Evolutionary conservation across 805 yeast species (phyloP).

Genomic region (Debaryomyces prosopidis): DNA sequence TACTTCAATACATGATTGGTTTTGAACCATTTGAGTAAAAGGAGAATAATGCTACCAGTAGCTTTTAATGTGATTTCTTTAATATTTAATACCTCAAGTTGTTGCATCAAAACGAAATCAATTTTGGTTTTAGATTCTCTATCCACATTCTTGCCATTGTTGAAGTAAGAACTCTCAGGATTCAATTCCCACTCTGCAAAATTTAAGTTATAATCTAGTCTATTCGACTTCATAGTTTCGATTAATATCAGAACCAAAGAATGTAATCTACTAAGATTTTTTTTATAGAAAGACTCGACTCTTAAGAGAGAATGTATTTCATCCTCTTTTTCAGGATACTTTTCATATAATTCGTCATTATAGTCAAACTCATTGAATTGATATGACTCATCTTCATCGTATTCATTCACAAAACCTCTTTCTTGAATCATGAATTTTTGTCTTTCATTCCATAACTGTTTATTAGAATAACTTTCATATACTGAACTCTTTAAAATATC

Average conservation of each 20-base stretch:
- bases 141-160: conserved; percentile 9
- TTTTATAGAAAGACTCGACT: conserved; percentile 60
- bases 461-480: conserved; percentile 63
- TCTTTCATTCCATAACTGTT: conserved; percentile 72
- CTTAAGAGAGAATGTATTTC: conserved; percentile 48
- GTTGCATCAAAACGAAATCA: conserved; percentile 31
- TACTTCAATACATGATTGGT: conserved; percentile 73
- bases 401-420: conserved; percentile 46
- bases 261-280: conserved; percentile 54
- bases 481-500: conserved; percentile 62
- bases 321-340: conserved; percentile 34
- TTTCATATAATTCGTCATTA: conserved; percentile 17
- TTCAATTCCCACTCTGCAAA: conserved; percentile 38
- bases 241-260: conserved; percentile 65
- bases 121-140: conserved; percentile 17
- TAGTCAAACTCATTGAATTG: conserved; percentile 27
- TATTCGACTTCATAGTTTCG: conserved; percentile 59
- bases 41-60: conserved; percentile 50
- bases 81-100: conserved; percentile 56
- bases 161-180: conserved; percentile 28
- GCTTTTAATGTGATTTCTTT: conserved; percentile 66
- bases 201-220: conserved; percentile 34
- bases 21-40: conserved; percentile 76
- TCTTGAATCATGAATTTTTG: conserved; percentile 73
- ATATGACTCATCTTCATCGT: conserved; percentile 9